Base-by-base conservation (phyloP, 306 rosid species). In the Abrus pulchellus region DNA sequence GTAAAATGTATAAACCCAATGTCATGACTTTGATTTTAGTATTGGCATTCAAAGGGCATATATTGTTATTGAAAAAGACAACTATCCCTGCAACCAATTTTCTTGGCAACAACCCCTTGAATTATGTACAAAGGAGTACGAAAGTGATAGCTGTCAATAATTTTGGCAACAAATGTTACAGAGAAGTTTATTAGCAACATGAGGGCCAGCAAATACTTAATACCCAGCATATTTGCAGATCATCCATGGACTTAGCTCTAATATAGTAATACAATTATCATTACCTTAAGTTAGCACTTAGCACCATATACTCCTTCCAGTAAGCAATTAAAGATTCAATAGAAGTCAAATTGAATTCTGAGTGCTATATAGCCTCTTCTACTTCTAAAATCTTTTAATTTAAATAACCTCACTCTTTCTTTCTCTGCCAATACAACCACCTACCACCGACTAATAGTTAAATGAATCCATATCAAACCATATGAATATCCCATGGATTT, bases 1-100 rank as follows among this genome's bases (percentile, higher is more conserved):
- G 93, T 70, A 73, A 78, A 83, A 80, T 36, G 77, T 43, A 73
- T 65, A 82, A 75, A 71, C 34, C 79, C 50, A 50, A 60, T 67
- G 68, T 29, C 34, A 20, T 41, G 54, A 72, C 12, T 62, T 80
- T 5, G 44, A 30, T 6, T 66, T 66, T 67, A 57, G 55, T 29
- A 66, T 49, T 68, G 64, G 41, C 54, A 68, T 34, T 66, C 67
- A 73, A 72, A 74, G 52, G 43, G 72, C 60, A 55, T 10, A 65
- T 60, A 34, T 53, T 45, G n/a, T 13, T 28, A 33, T 48, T 44
- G 28, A 28, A 7, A 28, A 72, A 7, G 38, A 43, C 53, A 50
- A 48, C n/a, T 32, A 13, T 9, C 53, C 48, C 3, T 28, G 53
- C 65, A 53, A 76, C 45, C 50, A 43, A 50, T 41, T 27, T 50